Conservation (phyloP, 768 basidiomycete genomes). For the Asterophora parasitica region DNA sequence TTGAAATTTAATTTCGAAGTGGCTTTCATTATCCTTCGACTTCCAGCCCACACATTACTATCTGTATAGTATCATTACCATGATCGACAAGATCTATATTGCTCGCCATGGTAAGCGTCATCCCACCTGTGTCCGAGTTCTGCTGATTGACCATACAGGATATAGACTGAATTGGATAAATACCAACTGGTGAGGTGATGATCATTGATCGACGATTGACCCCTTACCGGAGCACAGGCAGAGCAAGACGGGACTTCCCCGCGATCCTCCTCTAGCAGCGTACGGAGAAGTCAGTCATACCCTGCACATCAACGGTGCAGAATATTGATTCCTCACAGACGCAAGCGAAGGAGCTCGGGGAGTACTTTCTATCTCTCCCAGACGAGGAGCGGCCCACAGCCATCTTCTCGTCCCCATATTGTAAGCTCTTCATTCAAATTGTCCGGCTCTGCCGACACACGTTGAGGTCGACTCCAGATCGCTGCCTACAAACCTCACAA, state of each 20-base stretch:
- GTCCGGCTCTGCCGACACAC: not conserved
- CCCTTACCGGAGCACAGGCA: conserved; percentile 36
- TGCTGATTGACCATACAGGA: conserved; percentile 34
- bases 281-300: conserved; percentile 52
- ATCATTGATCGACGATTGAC: not conserved
- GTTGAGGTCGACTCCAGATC: conserved; percentile 41
- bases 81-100: conserved; percentile 64
- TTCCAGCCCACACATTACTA: not conserved
- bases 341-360: conserved; percentile 72
- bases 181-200: conserved; percentile 50
- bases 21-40: no score
- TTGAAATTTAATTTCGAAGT: no score
- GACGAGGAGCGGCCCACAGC: conserved; percentile 65
- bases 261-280: conserved; percentile 71
- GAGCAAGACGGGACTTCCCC: conserved; percentile 59
- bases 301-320: not conserved
- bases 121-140: not conserved
- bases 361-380: conserved; percentile 60
- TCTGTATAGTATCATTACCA: conserved; percentile 18
- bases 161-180: conserved; percentile 74
- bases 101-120: conserved; percentile 54
- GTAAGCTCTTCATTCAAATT: conserved; percentile 33
- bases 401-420: conserved; percentile 84
- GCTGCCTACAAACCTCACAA: conserved; percentile 78
- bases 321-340: conserved; percentile 29